phyloP scores from a whole-genome alignment of 768 basidiomycete species.

The Lentinula boryana region DNA sequence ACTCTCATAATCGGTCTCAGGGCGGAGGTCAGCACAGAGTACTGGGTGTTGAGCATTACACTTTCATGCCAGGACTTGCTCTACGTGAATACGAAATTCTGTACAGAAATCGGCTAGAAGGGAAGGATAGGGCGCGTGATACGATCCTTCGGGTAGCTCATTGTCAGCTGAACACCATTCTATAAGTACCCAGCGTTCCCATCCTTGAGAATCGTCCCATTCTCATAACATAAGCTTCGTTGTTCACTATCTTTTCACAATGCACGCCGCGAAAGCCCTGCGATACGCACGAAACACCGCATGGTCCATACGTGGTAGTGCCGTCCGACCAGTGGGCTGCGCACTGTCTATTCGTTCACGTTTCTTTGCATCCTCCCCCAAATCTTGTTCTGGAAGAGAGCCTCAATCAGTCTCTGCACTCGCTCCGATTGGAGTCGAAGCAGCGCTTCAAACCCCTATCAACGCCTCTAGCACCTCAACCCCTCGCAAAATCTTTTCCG shows the following conservation, averaged over 20 bases:
- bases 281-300: too few relatives aligned
- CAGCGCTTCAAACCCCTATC: slow-evolving; percentile 42
- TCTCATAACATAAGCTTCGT: too few relatives aligned
- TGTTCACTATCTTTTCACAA: too few relatives aligned
- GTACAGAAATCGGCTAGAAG: background rate
- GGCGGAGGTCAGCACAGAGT: too few relatives aligned
- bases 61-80: background rate
- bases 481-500: slow-evolving; percentile 46
- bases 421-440: slow-evolving; percentile 57
- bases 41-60: too few relatives aligned
- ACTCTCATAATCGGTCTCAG: too few relatives aligned
- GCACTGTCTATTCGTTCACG: background rate
- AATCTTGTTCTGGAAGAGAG: background rate
- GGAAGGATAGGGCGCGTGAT: too few relatives aligned
- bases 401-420: slow-evolving; percentile 44
- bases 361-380: background rate
- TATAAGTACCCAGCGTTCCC: too few relatives aligned
- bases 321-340: background rate
- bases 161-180: too few relatives aligned
- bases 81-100: background rate
- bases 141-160: too few relatives aligned
- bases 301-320: background rate
- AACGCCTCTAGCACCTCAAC: slow-evolving; percentile 20
- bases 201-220: too few relatives aligned
- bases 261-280: too few relatives aligned